These are phyloP conservation scores for Silene conica DNA, from an alignment of 148 eudicot genomes.

Conservation along the genomic window DNA sequence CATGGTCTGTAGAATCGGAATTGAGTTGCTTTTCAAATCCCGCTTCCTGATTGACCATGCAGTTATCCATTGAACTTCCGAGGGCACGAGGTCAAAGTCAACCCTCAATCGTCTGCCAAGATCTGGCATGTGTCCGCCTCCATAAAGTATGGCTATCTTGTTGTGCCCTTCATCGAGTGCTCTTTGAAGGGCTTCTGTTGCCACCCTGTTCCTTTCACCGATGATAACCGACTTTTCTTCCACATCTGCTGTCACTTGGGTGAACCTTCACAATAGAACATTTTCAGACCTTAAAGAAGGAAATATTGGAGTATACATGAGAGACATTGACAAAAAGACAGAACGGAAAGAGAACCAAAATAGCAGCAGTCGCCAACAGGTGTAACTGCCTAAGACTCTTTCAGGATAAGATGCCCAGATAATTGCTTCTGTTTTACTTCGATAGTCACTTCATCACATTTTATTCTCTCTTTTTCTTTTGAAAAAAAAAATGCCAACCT, in stretches of 20 bases:
- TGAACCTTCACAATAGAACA: constrained; percentile 46
- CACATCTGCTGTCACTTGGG: constrained; percentile 66
- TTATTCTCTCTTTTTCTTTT: background rate
- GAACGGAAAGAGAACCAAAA: background rate
- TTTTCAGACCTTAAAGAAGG: background rate
- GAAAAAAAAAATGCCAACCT: background rate
- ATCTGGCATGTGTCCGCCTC: constrained; percentile 99
- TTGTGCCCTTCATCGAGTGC: constrained; percentile 75
- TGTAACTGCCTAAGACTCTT: background rate
- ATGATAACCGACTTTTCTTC: constrained; percentile 86
- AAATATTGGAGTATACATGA: background rate
- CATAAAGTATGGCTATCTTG: constrained; percentile 85
- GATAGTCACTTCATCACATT: background rate
- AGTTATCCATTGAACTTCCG: constrained; percentile 78
- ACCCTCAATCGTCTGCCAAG: constrained; percentile 69
- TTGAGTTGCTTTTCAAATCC: constrained; percentile 45
- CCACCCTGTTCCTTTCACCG: constrained; percentile 93
- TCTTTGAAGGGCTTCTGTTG: constrained; percentile 58
- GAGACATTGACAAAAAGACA: background rate
- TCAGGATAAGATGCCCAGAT: background rate
- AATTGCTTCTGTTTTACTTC: background rate
- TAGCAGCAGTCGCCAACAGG: background rate
- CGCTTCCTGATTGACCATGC: constrained; percentile 83
- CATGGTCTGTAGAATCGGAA: constrained; percentile 58
- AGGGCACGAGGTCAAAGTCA: constrained; percentile 76